phyloP scores from a whole-genome alignment of 1,284 basidiomycete species.

The Hypsizygus ulmarius region DNA sequence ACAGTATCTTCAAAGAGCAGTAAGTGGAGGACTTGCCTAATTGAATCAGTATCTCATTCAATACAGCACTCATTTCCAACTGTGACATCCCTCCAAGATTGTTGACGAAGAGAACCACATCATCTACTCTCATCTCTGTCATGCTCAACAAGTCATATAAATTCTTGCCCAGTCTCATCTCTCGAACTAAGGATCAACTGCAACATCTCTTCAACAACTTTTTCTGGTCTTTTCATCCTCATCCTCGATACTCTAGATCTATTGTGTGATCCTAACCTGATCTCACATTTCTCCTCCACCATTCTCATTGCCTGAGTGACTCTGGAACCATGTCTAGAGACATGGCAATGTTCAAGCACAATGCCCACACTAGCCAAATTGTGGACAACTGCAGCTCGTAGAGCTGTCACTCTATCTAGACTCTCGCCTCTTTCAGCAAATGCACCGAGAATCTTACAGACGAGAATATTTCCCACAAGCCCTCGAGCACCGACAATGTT shows the following conservation, averaged over 20 bases:
- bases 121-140: conserved; percentile 21
- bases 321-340: conserved; percentile 41
- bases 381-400: conserved; percentile 45
- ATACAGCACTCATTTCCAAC: conserved; percentile 51
- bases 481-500: conserved; percentile 51
- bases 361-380: conserved; percentile 51
- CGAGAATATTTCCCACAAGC: conserved; percentile 62
- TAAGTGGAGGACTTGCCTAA: conserved; percentile 34
- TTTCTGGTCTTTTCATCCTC: conserved; percentile 27
- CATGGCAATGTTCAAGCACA: conserved; percentile 56
- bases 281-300: conserved; percentile 38
- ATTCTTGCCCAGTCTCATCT: conserved; percentile 22
- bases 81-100: conserved; percentile 56
- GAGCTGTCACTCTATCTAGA: conserved; percentile 44
- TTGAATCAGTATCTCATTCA: conserved; percentile 39
- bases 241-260: conserved; percentile 50
- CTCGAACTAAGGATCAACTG: conserved; percentile 21
- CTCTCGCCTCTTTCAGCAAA: conserved; percentile 46
- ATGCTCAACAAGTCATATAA: conserved; percentile 8
- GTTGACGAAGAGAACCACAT: conserved; percentile 47
- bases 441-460: conserved; percentile 67
- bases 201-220: conserved; percentile 40
- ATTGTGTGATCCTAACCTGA: conserved; percentile 58
- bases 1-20: neutral
- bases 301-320: conserved; percentile 27